Base-by-base conservation (phyloP, 371 early-diverging fungal species). In the Rhizopus stolonifer region DNA sequence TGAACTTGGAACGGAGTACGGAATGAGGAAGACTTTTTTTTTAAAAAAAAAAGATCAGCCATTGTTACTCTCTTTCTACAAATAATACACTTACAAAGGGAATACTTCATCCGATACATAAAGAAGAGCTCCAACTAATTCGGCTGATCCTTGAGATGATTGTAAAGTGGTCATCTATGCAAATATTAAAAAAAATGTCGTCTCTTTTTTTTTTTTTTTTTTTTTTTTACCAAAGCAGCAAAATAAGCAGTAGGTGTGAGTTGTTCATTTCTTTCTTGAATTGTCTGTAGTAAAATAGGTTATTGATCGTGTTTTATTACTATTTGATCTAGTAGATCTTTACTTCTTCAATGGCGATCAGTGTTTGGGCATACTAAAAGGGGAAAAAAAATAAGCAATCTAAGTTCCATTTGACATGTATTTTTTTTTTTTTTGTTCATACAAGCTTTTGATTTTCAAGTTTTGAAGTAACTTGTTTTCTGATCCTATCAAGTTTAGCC, bases 321-420 rank as follows among this genome's bases (percentile, higher is more conserved):
- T 4, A 14, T 2, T 36, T n/a, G 56, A 22, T 31, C 22, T 17
- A 44, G 14, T 1, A 2, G 22, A 15, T 29, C 23, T 14, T 58
- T 74, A 85, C 85, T 74, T 91, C 90, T 67, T 96, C 96, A 42
- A 95, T 85, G 18, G 94, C 96, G 36, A 87, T 56, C 53, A 96
- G 77, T 23, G 91, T 86, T 25, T 86, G 80, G 44, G 90, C 94
- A 62, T 77, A 73, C 77, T 77, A 56, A n/a, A 38, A 8, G 19
- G 36, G 43, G 31, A 43, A 31, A 33, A 34, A 17, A 24, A 42
- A 52, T 17, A 31, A 33, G 24, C 24, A 46, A 44, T 34, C 29
- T 29, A n/a, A 39, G 0, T 13, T 7, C 25, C 14, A 32, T 1
- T 31, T 26, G 17, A 17, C 17, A 10, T 21, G 7, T 26, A 14